phyloP scores from a whole-genome alignment of 1,284 basidiomycete species.

The Lentinula novae-zelandiae region DNA sequence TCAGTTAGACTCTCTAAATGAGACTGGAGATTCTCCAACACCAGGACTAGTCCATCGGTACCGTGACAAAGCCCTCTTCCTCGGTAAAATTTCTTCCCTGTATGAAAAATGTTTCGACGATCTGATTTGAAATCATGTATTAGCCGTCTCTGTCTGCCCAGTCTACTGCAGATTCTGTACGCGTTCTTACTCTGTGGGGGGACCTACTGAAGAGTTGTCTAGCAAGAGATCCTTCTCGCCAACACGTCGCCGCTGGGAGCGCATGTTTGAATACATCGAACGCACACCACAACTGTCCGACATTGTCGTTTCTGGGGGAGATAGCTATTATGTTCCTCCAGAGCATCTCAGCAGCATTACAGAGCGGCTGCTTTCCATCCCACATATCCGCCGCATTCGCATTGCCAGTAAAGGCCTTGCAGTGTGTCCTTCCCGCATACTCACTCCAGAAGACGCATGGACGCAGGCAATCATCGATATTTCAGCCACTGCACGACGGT shows the following conservation, averaged over 20 bases:
- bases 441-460: too few relatives aligned
- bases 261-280: constrained; percentile 1
- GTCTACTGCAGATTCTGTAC: constrained; percentile 2
- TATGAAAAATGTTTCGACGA: too few relatives aligned
- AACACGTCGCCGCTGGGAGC: background rate
- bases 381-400: too few relatives aligned
- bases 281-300: background rate
- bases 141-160: background rate
- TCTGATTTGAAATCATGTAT: background rate
- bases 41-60: constrained; percentile 1
- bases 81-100: background rate
- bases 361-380: too few relatives aligned
- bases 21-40: background rate
- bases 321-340: too few relatives aligned
- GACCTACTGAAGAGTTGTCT: background rate
- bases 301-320: background rate
- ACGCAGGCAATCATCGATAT: background rate
- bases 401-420: too few relatives aligned
- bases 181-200: background rate
- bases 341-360: too few relatives aligned
- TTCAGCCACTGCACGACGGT: background rate
- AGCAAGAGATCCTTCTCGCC: background rate
- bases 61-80: background rate
- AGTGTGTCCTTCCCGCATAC: too few relatives aligned
- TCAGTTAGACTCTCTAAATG: background rate